Evolutionary conservation across 306 rosid species (phyloP).

Genomic region (Mucuna pruriens): DNA sequence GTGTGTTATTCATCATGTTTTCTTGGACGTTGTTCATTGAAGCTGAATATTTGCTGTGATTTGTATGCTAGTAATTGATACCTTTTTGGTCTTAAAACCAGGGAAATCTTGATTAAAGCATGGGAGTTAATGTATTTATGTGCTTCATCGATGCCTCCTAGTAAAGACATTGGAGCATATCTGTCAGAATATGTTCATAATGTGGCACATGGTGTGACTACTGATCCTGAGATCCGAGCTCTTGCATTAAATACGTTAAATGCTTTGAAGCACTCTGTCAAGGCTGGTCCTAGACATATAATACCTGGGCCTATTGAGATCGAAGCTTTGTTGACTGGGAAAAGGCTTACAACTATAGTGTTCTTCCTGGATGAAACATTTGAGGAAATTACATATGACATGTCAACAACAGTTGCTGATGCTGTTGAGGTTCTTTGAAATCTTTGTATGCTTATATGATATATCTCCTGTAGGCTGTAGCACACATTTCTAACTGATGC

Average conservation of each 20-base stretch:
- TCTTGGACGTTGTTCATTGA: constrained; percentile 12
- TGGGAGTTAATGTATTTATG: constrained; percentile 86
- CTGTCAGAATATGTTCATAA: constrained; percentile 83
- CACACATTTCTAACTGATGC: constrained; percentile 22
- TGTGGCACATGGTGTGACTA: constrained; percentile 56
- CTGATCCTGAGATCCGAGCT: constrained; percentile 64
- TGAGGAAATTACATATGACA: constrained; percentile 87
- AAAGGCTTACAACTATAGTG: constrained; percentile 84
- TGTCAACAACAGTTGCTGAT: constrained; percentile 91
- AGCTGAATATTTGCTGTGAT: not conserved
- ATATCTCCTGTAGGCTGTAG: constrained; percentile 6
- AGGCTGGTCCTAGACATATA: constrained; percentile 85
- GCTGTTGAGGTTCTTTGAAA: constrained; percentile 76
- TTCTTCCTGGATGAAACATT: constrained; percentile 92
- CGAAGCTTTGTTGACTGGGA: constrained; percentile 75
- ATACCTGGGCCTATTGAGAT: constrained; percentile 85
- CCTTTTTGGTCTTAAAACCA: constrained; percentile 42
- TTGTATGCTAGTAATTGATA: not conserved
- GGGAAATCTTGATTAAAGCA: constrained; percentile 78
- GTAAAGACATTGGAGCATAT: constrained; percentile 86
- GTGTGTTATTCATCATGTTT: constrained; percentile 13
- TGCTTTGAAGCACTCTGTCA: constrained; percentile 79
- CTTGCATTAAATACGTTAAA: constrained; percentile 73
- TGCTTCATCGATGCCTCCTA: constrained; percentile 89
- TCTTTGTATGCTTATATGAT: constrained; percentile 14